phyloP scores from a whole-genome alignment of 352 stramenopile genomes.

The Phytophthora ohioensis region DNA sequence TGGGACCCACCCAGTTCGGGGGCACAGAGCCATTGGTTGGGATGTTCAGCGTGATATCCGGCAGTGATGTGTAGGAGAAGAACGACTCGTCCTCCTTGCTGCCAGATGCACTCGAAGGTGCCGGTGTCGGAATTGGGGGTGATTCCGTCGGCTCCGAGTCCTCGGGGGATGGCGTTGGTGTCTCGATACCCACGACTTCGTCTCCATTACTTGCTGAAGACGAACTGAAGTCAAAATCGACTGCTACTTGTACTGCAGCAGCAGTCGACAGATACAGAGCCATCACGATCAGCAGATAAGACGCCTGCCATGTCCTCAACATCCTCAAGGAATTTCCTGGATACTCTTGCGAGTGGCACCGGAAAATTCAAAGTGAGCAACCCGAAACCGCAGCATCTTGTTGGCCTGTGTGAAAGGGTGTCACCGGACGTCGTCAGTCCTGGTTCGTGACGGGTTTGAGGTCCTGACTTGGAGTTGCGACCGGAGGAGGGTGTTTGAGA shows the following conservation, averaged over 20 bases:
- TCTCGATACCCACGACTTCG: too few species aligned
- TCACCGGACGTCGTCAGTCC: slow-evolving; percentile 15
- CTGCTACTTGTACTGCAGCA: not conserved
- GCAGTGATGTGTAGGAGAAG: slow-evolving; percentile 32
- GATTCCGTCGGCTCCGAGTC: too few species aligned
- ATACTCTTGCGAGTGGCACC: slow-evolving; percentile 24
- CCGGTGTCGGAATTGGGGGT: not conserved
- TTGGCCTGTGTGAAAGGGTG: slow-evolving; percentile 11
- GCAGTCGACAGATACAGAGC: not conserved
- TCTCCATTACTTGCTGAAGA: slow-evolving; percentile 1
- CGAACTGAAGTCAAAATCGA: not conserved
- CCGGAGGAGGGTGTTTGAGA: slow-evolving; percentile 8
- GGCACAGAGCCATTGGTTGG: slow-evolving; percentile 19
- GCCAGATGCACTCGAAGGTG: not conserved
- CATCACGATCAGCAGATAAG: slow-evolving; percentile 9
- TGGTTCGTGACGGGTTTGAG: slow-evolving; percentile 11
- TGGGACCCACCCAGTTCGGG: slow-evolving; percentile 45
- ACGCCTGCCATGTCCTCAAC: slow-evolving; percentile 20
- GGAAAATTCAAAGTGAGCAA: slow-evolving; percentile 36
- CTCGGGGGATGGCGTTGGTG: too few species aligned
- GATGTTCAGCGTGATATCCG: slow-evolving; percentile 24
- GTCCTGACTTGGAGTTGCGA: slow-evolving; percentile 3
- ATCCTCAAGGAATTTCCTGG: slow-evolving; percentile 27
- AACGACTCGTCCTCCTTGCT: slow-evolving; percentile 30
- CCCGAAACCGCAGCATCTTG: slow-evolving; percentile 26